Evolutionary conservation across 2,329 filamentous ascomycete species (phyloP).

Genomic region (Penicillium sp.): DNA sequence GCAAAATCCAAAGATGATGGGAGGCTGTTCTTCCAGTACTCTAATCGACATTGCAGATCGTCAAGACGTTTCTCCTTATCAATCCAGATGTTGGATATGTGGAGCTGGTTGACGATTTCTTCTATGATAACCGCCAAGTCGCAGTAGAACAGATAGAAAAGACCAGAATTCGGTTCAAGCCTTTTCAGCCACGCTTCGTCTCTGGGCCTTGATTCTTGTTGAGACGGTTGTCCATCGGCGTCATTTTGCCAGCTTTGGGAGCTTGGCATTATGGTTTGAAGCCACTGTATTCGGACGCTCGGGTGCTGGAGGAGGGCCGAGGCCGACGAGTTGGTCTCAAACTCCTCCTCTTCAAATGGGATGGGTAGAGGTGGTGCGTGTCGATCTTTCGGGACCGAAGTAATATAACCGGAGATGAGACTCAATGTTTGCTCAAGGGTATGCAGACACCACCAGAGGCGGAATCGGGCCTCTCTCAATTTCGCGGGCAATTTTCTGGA

Average conservation of each 20-base stretch:
- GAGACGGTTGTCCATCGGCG: not conserved
- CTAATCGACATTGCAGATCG: not conserved
- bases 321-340: not conserved
- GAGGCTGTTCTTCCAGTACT: not conserved
- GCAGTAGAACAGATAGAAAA: slow-evolving; percentile 1
- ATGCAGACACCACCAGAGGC: slow-evolving; percentile 1
- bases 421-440: not conserved
- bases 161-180: not conserved
- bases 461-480: not conserved
- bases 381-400: not conserved
- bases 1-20: not conserved
- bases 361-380: not conserved
- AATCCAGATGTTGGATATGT: not conserved
- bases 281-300: not conserved
- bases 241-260: not conserved
- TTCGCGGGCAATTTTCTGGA: not conserved
- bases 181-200: not conserved
- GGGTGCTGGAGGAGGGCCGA: slow-evolving; percentile 1
- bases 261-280: not conserved
- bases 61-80: not conserved
- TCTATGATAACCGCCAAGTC: slow-evolving; percentile 1
- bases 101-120: not conserved
- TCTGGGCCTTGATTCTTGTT: not conserved
- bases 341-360: not conserved
- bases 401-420: not conserved